These are phyloP conservation scores for Grigorovia jiainica DNA, from an alignment of 805 yeast species.

Conservation along the genomic window DNA sequence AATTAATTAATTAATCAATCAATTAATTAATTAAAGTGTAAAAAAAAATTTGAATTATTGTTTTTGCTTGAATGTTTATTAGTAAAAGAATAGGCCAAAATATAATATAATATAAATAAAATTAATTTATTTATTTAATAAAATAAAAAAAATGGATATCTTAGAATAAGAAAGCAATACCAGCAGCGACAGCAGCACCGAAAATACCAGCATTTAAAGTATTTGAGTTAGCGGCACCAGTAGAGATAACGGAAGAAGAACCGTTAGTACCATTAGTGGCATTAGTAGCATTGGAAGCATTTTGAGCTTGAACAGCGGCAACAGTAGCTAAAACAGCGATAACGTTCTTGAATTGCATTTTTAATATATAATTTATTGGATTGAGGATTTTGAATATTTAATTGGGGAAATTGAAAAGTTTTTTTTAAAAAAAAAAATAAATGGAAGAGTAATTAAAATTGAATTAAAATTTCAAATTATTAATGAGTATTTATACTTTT, in stretches of 20 bases:
- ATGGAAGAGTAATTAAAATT: slow-evolving; percentile 5
- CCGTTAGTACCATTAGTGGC: slow-evolving; percentile 21
- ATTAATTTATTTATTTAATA: not conserved
- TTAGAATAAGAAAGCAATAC: slow-evolving; percentile 48
- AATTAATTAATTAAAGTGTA: no score
- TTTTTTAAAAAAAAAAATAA: not conserved
- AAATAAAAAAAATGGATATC: no score
- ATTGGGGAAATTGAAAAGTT: not conserved
- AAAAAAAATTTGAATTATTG: no score
- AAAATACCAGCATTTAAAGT: slow-evolving; percentile 62
- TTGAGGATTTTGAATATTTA: no score
- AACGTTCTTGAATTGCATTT: slow-evolving; percentile 67
- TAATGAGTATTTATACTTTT: no score
- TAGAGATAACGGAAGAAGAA: slow-evolving; percentile 23
- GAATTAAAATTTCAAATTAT: slow-evolving; percentile 56
- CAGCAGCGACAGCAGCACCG: slow-evolving; percentile 82
- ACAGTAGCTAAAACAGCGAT: slow-evolving; percentile 61
- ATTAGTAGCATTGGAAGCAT: slow-evolving; percentile 29
- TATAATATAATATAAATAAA: not conserved
- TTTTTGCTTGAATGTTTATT: no score
- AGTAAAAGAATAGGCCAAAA: no score
- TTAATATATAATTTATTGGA: not conserved
- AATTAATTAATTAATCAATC: no score
- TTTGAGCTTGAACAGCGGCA: slow-evolving; percentile 36
- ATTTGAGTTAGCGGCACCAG: slow-evolving; percentile 44